A percentile compares a stretch with the other conserved stretches of the same genome.
phyloP scores from a whole-genome alignment of 306 rosid genomes.

The Cyclanthera cordifolia region DNA sequence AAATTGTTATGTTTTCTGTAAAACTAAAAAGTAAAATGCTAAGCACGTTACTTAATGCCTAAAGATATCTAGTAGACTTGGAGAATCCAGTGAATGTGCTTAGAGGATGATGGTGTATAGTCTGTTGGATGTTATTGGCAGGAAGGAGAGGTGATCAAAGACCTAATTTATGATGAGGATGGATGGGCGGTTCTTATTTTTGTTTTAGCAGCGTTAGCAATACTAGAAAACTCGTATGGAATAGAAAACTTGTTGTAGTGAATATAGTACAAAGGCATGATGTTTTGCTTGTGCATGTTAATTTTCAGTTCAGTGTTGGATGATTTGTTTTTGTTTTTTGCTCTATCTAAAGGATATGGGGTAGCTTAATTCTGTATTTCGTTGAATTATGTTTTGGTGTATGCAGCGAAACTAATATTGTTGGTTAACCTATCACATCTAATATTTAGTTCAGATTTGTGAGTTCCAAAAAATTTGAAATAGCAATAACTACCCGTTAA shows the following conservation, averaged over 20 bases:
- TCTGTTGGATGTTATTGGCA: conserved; percentile 22
- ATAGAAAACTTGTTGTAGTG: conserved; percentile 2
- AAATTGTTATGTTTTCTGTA: no score
- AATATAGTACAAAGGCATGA: background rate
- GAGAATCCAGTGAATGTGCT: conserved; percentile 78
- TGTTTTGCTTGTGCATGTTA: conserved; percentile 8
- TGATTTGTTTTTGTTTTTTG: background rate
- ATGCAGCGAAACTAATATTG: conserved; percentile 24
- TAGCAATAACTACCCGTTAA: background rate
- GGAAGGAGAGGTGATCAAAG: conserved; percentile 22
- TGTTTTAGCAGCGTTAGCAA: background rate
- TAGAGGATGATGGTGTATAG: conserved; percentile 12
- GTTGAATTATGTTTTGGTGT: conserved; percentile 3
- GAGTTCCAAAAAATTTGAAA: background rate
- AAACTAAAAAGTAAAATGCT: conserved; percentile 10
- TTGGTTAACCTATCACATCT: conserved; percentile 22
- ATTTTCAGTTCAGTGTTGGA: conserved; percentile 6
- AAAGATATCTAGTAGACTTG: conserved; percentile 88
- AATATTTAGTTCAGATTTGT: conserved; percentile 22
- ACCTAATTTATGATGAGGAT: background rate
- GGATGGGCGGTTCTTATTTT: conserved; percentile 3
- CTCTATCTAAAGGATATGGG: background rate
- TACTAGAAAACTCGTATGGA: conserved; percentile 2
- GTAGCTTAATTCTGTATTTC: conserved; percentile 6
- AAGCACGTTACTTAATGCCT: conserved; percentile 87